Conservation (phyloP, 2,329 filamentous ascomycete species). For the Penicillium sp. region DNA sequence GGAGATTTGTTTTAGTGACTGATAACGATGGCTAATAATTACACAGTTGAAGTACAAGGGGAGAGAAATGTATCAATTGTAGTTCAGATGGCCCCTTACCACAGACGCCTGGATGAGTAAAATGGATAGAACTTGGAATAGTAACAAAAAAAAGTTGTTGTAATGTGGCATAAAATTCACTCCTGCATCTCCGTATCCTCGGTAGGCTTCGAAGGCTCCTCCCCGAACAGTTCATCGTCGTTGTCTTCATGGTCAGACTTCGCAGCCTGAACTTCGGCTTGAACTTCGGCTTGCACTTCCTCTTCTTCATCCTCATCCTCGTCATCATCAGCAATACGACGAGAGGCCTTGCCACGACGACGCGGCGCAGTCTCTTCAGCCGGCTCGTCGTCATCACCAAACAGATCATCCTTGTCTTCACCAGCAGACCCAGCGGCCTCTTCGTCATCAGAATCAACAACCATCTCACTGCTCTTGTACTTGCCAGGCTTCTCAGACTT, state of each 20-base stretch:
- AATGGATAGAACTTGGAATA: constrained; percentile 16
- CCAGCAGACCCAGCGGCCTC: constrained; percentile 33
- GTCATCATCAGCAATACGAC: constrained; percentile 41
- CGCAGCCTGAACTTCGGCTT: constrained; percentile 41
- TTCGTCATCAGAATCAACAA: constrained; percentile 68
- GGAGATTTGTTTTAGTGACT: too few relatives aligned
- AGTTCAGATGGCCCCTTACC: constrained; percentile 3
- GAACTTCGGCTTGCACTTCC: constrained; percentile 11
- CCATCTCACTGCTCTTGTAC: constrained; percentile 82
- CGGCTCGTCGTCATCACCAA: constrained; percentile 37
- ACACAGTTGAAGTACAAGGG: neutral
- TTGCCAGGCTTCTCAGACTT: constrained; percentile 64
- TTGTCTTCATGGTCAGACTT: constrained; percentile 23
- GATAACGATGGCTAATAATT: neutral
- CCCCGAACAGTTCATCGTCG: constrained; percentile 41
- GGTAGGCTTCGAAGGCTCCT: constrained; percentile 26
- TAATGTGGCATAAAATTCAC: constrained; percentile 7
- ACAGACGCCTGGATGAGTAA: constrained; percentile 15
- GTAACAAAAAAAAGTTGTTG: constrained; percentile 7
- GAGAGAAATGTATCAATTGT: constrained; percentile 4
- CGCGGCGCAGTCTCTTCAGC: constrained; percentile 42
- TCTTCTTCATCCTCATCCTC: constrained; percentile 49
- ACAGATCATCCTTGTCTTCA: constrained; percentile 31
- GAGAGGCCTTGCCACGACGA: constrained; percentile 34
- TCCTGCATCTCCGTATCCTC: constrained; percentile 42